A percentile compares a stretch with the other conserved stretches of the same genome.
phyloP scores from a whole-genome alignment of 495 filamentous ascomycete genomes.

The Neurospora sp. region DNA sequence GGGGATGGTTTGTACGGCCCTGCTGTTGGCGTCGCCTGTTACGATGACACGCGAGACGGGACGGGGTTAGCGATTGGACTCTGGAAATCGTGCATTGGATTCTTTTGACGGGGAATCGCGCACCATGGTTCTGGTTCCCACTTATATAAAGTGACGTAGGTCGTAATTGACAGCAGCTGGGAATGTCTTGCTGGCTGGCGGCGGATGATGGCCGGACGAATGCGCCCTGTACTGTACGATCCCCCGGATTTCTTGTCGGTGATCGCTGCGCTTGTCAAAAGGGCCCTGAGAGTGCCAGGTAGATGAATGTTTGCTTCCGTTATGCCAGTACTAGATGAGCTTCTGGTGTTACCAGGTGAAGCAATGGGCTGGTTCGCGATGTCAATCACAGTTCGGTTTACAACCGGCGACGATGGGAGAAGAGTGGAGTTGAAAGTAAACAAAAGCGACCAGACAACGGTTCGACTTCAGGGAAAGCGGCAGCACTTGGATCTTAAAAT shows the following conservation, averaged over 20 bases:
- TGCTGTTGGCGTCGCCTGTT: slow-evolving; percentile 38
- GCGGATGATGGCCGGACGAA: neutral
- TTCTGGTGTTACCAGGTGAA: neutral
- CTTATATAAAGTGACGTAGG: neutral
- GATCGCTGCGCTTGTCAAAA: neutral
- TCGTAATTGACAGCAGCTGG: neutral
- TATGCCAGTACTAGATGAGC: neutral
- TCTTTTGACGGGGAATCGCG: neutral
- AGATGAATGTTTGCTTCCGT: neutral
- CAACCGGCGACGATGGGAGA: neutral
- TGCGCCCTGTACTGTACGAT: neutral
- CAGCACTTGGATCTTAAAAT: neutral
- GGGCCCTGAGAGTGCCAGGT: neutral
- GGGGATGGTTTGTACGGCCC: slow-evolving; percentile 49
- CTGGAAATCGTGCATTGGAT: neutral
- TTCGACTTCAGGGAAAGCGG: neutral
- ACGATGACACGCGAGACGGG: neutral
- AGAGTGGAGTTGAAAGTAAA: neutral
- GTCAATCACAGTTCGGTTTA: neutral
- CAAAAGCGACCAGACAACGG: slow-evolving; percentile 1
- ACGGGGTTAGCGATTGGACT: slow-evolving; percentile 1
- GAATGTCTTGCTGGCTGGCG: neutral
- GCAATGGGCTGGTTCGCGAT: neutral
- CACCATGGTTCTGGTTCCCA: neutral
- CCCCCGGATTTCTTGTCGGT: neutral